Conservation (phyloP, 495 filamentous ascomycete species). For the Xylaria intraflava region DNA sequence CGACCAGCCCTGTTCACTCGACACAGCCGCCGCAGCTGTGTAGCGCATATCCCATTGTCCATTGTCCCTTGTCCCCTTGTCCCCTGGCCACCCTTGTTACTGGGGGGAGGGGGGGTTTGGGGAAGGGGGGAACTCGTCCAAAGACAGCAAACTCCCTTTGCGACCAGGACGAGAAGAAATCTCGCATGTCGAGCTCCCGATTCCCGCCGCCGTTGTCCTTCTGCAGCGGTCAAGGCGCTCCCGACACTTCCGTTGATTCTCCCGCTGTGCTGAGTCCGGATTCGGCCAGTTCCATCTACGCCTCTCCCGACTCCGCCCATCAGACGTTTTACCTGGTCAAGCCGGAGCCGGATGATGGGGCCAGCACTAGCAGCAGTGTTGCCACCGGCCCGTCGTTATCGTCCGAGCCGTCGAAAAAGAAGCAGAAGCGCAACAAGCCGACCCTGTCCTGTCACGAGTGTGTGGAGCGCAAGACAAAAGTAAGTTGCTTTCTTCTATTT, state of each 20-base stretch:
- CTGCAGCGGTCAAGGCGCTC: constrained; percentile 22
- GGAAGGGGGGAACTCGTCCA: background rate
- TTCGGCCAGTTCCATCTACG: constrained; percentile 34
- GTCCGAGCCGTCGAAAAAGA: constrained; percentile 45
- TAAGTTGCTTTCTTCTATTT: constrained; percentile 23
- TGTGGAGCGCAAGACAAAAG: constrained; percentile 65
- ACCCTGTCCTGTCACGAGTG: constrained; percentile 67
- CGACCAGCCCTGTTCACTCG: background rate
- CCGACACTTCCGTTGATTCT: constrained; percentile 19
- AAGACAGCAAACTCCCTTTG: background rate
- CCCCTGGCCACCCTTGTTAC: background rate
- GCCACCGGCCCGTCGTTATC: constrained; percentile 19
- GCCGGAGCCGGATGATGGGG: constrained; percentile 29
- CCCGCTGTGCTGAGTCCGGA: constrained; percentile 25
- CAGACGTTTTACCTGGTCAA: constrained; percentile 23
- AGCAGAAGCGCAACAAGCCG: constrained; percentile 70
- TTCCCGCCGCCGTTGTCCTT: constrained; percentile 27
- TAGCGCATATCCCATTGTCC: background rate
- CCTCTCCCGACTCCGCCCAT: constrained; percentile 29
- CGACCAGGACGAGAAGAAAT: background rate
- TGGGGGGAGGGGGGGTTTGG: background rate
- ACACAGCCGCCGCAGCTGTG: background rate
- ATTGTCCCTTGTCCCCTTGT: background rate
- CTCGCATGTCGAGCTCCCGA: constrained; percentile 30
- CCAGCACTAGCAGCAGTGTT: constrained; percentile 23